Conservation (phyloP, 108 stramenopile genomes). For the Skeletonema grethae region DNA sequence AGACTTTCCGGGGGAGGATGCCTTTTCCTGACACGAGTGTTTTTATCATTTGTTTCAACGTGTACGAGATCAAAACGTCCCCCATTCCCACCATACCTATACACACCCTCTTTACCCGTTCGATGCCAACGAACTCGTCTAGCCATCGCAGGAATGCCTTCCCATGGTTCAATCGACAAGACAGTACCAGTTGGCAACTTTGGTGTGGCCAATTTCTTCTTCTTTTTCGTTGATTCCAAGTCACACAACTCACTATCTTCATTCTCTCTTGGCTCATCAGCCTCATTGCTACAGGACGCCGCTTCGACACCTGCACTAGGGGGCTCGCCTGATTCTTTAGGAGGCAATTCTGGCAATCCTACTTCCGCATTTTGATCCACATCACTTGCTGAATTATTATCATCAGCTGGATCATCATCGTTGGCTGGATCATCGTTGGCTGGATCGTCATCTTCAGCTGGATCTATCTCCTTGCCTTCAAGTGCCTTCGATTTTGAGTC, state of each 20-base stretch:
- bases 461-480: slow-evolving; percentile 18
- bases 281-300: neutral
- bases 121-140: slow-evolving; percentile 79
- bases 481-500: slow-evolving; percentile 19
- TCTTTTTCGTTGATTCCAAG: slow-evolving; percentile 38
- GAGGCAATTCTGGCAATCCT: slow-evolving; percentile 5
- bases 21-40: slow-evolving; percentile 69
- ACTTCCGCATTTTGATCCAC: slow-evolving; percentile 11
- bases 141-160: slow-evolving; percentile 72
- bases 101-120: slow-evolving; percentile 80
- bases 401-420: neutral
- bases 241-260: neutral
- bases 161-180: slow-evolving; percentile 75
- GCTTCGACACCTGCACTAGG: neutral
- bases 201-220: slow-evolving; percentile 63
- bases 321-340: neutral
- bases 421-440: slow-evolving; percentile 36
- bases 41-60: slow-evolving; percentile 78
- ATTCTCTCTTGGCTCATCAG: slow-evolving; percentile 13
- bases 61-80: slow-evolving; percentile 84
- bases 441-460: slow-evolving; percentile 31
- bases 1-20: slow-evolving; percentile 77
- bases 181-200: slow-evolving; percentile 87
- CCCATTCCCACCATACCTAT: slow-evolving; percentile 90
- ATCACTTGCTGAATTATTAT: slow-evolving; percentile 9